Evolutionary conservation across 768 basidiomycete genomes (phyloP), one percentile per base, ranked within the genome.

Genomic region (Phaeotremella skinneri): DNA sequence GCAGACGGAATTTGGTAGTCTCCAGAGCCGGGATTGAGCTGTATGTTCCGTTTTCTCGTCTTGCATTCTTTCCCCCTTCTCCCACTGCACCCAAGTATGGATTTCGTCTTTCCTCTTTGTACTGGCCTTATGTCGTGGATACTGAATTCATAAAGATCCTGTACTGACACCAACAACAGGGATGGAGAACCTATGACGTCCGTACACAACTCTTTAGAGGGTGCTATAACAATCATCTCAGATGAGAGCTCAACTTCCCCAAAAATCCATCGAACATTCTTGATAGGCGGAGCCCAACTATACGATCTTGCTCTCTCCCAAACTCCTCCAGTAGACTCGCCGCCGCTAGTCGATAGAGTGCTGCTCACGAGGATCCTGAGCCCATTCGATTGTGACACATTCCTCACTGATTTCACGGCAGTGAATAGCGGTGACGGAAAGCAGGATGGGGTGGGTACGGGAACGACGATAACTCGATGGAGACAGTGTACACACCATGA

Each of bases 281-380:
- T 97, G 65, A 96, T 96, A 30, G 96, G 96, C 30, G 96, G 96
- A n/a, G 85, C 90, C 5, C 83, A 86, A 30, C 78, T 98, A 26
- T 96, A 96, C 81, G 78, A 80, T 32, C 85, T 87, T 59, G 80
- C 85, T 13, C 82, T 96, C 32, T 64, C 67, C 5, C 62, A 75
- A 4, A 70, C 73, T 42, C 70, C 75, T 11, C 47, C 45, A 21
- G 32, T 58, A 4, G 23, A 71, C 3, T 66, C 74, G 16, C 64
- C 76, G 2, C 80, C 79, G 21, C 78, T 82, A 58, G 88, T 89
- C 37, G 85, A 92, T 73, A 86, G 91, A 37, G 81, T 98, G 66
- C 83, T 99, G 61, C 81, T 99, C 56, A 98, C 96, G 5, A 85
- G 91, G 4, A 81, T 98, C 60, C 64, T 85, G 37, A 81, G 82